A percentile compares a stretch with the other conserved stretches of the same genome.
Conservation (phyloP, 495 filamentous ascomycete genomes). For the Trichoderma virens region DNA sequence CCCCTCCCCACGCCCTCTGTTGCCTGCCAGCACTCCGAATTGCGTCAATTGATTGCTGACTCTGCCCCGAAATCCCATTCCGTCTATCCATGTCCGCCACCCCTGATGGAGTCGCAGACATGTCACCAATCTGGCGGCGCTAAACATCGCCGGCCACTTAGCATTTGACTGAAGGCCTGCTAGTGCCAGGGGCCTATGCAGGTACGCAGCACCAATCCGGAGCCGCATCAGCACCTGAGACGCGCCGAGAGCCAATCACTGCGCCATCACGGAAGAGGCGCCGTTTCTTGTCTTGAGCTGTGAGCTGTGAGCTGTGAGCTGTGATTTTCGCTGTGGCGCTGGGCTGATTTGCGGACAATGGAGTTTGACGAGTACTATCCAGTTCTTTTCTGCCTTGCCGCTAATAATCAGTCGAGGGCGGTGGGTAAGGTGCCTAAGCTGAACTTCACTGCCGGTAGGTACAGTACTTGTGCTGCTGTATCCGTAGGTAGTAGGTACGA, state of each 20-base stretch:
- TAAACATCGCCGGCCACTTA: not conserved
- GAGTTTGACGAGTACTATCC: no score
- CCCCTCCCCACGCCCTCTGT: not conserved
- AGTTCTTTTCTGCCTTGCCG: no score
- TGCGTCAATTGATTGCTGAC: not conserved
- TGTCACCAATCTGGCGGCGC: not conserved
- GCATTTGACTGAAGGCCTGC: not conserved
- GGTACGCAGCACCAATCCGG: not conserved
- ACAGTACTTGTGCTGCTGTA: no score
- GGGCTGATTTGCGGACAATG: no score
- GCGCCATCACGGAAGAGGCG: not conserved
- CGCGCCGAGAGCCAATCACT: not conserved
- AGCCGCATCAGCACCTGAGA: not conserved
- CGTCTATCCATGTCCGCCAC: not conserved
- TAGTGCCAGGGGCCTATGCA: constrained; percentile 5
- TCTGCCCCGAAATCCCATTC: not conserved
- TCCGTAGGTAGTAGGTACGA: no score
- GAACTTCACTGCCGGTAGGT: no score
- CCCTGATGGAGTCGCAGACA: not conserved
- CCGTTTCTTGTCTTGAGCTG: not conserved
- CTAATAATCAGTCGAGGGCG: no score
- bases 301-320: not conserved
- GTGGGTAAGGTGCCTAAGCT: no score
- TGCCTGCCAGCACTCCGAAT: no score
- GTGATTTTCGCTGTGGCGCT: not conserved